Base-by-base conservation (phyloP, 352 stramenopile species). In the Plasmopara halstedii region DNA sequence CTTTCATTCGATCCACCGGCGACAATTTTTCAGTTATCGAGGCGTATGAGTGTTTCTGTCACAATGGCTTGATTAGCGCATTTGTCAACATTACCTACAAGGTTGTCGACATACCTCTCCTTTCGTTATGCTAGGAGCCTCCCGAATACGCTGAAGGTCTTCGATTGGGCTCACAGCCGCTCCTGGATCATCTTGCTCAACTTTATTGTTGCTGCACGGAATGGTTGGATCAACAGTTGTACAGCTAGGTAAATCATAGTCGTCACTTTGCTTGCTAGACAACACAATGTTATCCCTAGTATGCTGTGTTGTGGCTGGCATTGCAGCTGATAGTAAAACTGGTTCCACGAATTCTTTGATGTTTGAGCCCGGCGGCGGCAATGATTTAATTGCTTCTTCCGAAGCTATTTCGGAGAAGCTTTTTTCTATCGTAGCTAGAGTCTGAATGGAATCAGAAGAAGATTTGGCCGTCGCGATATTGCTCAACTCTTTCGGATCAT, bases 1-100 rank as follows among this genome's bases (percentile, higher is more conserved):
- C 75, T 50, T 85, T 88, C 17, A 73, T 42, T 41, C 71, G 62
- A 35, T 88, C 71, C 0, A 64, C 47, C 50, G 70, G 66, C 0
- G 73, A 75, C 7, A 84, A 34, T 13, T 67, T 68, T 33, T 77
- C 58, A 7, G 66, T 67, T 14, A 60, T 35, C 21, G 48, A 53
- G 38, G n/a, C 21, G n/a, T 29, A 29, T 29, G 14, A 19, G 9
- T 11, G 44, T 52, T 40, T 14, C 56, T 64, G 40, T 29, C 25
- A 29, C 25, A 10, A 29, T 29, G 11, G n/a, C n/a, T 35, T 33
- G 21, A 45, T 18, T 13, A 29, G 34, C 35, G 39, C 0, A 42
- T n/a, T 33, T 33, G 22, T 50, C 21, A 41, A 34, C 29, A 21
- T 11, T 21, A 2, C 14, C 26, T 31, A 27, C 44, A 21, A 46